Evolutionary conservation across 768 basidiomycete species (phyloP).

Genomic region (Thelephora ganbajun): DNA sequence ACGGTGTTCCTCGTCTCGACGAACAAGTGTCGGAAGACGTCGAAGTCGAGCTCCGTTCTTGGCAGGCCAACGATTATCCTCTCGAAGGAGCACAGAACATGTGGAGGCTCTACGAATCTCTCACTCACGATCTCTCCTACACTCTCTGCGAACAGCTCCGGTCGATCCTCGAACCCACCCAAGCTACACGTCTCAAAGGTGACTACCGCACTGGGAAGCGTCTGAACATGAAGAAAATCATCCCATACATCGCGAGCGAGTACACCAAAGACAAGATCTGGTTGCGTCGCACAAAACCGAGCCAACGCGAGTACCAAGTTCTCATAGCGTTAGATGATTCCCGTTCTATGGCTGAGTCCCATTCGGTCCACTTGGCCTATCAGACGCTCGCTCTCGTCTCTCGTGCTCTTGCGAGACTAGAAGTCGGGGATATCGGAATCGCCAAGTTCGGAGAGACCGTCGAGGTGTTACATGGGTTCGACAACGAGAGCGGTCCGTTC

Average conservation of each 20-base stretch:
- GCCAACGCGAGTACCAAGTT: constrained; percentile 90
- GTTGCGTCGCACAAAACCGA: constrained; percentile 88
- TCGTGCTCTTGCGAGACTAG: constrained; percentile 80
- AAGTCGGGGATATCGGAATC: constrained; percentile 89
- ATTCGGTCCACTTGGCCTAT: constrained; percentile 86
- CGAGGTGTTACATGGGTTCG: constrained; percentile 78
- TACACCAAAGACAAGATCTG: constrained; percentile 99
- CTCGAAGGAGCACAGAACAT: constrained; percentile 47
- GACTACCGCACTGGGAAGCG: constrained; percentile 97
- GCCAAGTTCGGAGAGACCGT: constrained; percentile 82
- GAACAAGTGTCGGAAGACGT: constrained; percentile 13
- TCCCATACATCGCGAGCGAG: constrained; percentile 94
- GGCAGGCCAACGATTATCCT: constrained; percentile 48
- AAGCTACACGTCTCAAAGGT: constrained; percentile 86
- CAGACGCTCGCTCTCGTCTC: constrained; percentile 87
- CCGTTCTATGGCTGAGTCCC: constrained; percentile 88
- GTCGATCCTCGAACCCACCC: constrained; percentile 88
- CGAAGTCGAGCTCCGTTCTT: constrained; percentile 42
- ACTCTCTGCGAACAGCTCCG: constrained; percentile 92
- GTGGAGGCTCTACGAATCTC: constrained; percentile 86
- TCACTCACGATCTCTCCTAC: constrained; percentile 86
- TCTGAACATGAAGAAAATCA: constrained; percentile 98
- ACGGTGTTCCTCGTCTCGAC: background rate
- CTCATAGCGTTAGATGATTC: constrained; percentile 93
- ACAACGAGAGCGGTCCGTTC: constrained; percentile 51